Base-by-base conservation (phyloP, 495 filamentous ascomycete species). In the Eremomyces bilateralis region DNA sequence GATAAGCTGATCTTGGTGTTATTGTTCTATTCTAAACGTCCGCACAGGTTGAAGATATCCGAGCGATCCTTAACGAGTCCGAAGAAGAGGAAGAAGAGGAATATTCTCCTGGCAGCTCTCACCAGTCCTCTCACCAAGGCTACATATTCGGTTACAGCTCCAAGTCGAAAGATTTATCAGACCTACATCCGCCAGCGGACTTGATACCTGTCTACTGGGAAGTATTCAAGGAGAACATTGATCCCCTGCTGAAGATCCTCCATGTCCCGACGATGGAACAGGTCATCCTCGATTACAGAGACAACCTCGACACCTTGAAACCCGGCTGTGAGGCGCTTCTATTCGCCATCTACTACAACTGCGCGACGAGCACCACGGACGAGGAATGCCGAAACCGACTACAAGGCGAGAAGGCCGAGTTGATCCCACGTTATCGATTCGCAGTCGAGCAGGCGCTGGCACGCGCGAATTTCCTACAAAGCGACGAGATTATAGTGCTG, bases 291-390 rank as follows among this genome's bases (percentile, higher is more conserved):
- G 39, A 44, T 16, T 47, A 52, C 12, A 34, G 44, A 10, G 43
- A 39, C 15, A 41, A 53, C 33, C 45, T 50, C 3, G 38, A 49
- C 8, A 47, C 41, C 15, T 34, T 55, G 3, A 42, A 45, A 1
- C 53, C 45, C 29, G 50, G 42, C 3, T 42, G 55, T 24, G 83
- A 92, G 45, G 69, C 73, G 4, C 46, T 91, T 15, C 60, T 84
- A 41, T 85, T 91, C 38, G 53, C 77, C 5, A 74, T 91, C 30
- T 90, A 88, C 46, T 74, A 78, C 46, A 69, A 69, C 20, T 69
- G 73, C 0, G 65, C 80, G 17, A 71, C 76, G 2, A 77, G 74
- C 19, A 58, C 84, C 56, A 63, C 62, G 6, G 45, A 56, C n/a
- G 32, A 50, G 3, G 56, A 67, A 43, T 71, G 72, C n/a, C 41